A percentile compares a stretch with the other conserved stretches of the same genome.
These are phyloP conservation scores for Mitragyna speciosa DNA, from an alignment of 257 asterid genomes.

Conservation along the genomic window DNA sequence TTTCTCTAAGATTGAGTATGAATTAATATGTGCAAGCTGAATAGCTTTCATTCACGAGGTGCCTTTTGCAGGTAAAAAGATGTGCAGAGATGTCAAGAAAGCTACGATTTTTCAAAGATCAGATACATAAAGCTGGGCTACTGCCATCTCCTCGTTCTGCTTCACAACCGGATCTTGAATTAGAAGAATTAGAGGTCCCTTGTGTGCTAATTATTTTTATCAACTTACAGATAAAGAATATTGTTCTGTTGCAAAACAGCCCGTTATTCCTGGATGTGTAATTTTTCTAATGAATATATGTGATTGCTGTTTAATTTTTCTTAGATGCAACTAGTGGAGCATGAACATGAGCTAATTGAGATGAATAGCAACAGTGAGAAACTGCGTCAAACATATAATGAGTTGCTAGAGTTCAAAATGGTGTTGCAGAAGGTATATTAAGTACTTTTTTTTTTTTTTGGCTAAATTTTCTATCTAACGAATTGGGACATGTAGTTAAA, in stretches of 20 bases:
- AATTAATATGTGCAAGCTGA: not conserved
- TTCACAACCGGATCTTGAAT: constrained; percentile 80
- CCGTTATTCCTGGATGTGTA: constrained; percentile 3
- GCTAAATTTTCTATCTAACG: not conserved
- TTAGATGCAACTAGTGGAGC: constrained; percentile 83
- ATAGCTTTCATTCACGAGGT: constrained; percentile 14
- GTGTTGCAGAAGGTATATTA: constrained; percentile 83
- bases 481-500: too few species aligned
- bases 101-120: constrained; percentile 87
- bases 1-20: too few species aligned
- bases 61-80: constrained; percentile 75
- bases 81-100: constrained; percentile 99
- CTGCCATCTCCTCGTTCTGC: constrained; percentile 59
- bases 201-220: constrained; percentile 15
- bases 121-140: constrained; percentile 85
- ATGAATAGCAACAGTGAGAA: constrained; percentile 87
- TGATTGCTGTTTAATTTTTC: constrained; percentile 15
- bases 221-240: not conserved
- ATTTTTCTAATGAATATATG: constrained; percentile 7
- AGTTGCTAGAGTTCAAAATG: constrained; percentile 94
- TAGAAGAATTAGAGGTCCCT: constrained; percentile 90
- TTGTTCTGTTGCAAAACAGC: constrained; percentile 5
- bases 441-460: constrained; percentile 5
- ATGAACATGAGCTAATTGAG: constrained; percentile 94
- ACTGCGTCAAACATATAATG: constrained; percentile 81